Evolutionary conservation across 2,329 filamentous ascomycete genomes (phyloP).

Genomic region (Aspergillus alliaceus): DNA sequence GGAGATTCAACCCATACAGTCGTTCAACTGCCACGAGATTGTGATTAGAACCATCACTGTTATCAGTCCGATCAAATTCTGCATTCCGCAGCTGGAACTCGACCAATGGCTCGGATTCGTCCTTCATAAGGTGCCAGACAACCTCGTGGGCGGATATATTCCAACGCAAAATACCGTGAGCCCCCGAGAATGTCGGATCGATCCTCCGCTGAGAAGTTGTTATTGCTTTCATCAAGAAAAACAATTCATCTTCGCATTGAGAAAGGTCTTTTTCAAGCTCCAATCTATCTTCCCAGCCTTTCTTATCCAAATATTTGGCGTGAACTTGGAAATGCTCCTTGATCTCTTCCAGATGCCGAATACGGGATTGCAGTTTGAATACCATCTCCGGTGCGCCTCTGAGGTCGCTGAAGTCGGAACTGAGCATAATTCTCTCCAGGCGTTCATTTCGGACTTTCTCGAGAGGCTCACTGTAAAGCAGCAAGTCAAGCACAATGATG

Average conservation of each 20-base stretch:
- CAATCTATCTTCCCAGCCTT: conserved; percentile 88
- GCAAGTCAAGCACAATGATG: conserved; percentile 91
- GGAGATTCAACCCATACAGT: conserved; percentile 83
- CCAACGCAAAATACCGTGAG: conserved; percentile 81
- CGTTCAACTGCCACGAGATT: conserved; percentile 87
- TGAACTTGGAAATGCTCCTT: conserved; percentile 95
- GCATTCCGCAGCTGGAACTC: conserved; percentile 91
- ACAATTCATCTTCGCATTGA: conserved; percentile 91
- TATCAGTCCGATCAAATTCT: conserved; percentile 92
- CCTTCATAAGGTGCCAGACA: conserved; percentile 92
- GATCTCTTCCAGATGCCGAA: conserved; percentile 92
- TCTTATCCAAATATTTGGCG: conserved; percentile 78
- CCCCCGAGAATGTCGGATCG: conserved; percentile 64
- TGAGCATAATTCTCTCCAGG: conserved; percentile 97
- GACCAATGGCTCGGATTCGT: conserved; percentile 81
- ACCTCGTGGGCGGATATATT: conserved; percentile 93
- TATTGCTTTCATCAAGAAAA: conserved; percentile 99
- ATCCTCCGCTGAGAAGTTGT: conserved; percentile 90
- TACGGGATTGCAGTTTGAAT: conserved; percentile 83
- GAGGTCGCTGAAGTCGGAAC: conserved; percentile 96
- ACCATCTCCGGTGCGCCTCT: conserved; percentile 93
- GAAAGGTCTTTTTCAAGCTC: conserved; percentile 86
- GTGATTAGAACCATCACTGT: conserved; percentile 93
- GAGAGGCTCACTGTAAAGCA: conserved; percentile 93
- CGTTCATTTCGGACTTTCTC: conserved; percentile 97